Evolutionary conservation across 257 asterid genomes (phyloP).

Genomic region (Solanum etuberosum): DNA sequence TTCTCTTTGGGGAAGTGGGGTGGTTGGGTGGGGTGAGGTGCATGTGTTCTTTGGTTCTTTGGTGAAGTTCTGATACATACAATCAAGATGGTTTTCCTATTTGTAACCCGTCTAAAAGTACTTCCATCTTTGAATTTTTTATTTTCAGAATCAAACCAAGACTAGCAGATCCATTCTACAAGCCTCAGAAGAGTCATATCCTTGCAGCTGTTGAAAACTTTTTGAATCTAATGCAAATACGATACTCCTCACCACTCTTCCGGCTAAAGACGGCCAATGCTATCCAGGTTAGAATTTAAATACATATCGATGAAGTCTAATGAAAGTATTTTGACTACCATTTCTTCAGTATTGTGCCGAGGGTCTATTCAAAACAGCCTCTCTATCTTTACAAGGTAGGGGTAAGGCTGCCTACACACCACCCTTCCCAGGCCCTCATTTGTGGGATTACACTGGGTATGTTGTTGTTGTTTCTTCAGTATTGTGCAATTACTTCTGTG

Average conservation of each 20-base stretch:
- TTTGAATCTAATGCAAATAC: conserved; percentile 42
- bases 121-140: not conserved
- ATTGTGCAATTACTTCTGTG: not conserved
- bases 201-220: conserved; percentile 72
- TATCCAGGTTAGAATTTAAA: conserved; percentile 51
- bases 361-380: not conserved
- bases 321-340: not conserved
- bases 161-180: conserved; percentile 64
- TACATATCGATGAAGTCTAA: not conserved
- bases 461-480: not conserved
- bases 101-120: not conserved
- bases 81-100: not conserved
- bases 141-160: conserved; percentile 64
- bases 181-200: conserved; percentile 64
- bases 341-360: not conserved
- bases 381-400: not conserved
- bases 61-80: not conserved
- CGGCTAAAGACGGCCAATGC: conserved; percentile 58
- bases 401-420: not conserved
- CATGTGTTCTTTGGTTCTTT: not conserved
- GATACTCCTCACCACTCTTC: conserved; percentile 95
- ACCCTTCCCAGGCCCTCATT: not conserved
- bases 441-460: not conserved
- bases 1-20: not conserved
- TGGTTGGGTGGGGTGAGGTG: not conserved